Conservation (phyloP, 2,329 filamentous ascomycete genomes). For the Metarhizium humberi region DNA sequence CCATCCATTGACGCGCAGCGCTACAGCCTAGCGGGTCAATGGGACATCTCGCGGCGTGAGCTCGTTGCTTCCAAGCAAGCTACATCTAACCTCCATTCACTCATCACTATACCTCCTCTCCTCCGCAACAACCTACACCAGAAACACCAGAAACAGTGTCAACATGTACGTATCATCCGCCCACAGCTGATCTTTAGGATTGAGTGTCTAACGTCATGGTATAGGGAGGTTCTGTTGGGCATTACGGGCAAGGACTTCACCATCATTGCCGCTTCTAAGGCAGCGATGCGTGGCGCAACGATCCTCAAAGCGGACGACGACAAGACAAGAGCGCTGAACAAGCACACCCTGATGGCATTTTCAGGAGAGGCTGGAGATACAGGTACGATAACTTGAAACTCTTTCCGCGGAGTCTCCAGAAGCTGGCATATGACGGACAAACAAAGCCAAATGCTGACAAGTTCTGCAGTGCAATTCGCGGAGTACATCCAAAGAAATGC, state of each 20-base stretch:
- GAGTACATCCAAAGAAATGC: conserved; percentile 99
- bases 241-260: conserved; percentile 99
- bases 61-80: conserved; percentile 4
- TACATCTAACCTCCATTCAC: neutral
- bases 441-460: conserved; percentile 13
- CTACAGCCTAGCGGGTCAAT: conserved; percentile 24
- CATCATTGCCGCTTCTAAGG: conserved; percentile 94
- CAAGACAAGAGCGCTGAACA: conserved; percentile 89
- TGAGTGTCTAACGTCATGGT: conserved; percentile 1
- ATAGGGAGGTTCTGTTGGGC: conserved; percentile 92
- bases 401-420: neutral
- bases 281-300: conserved; percentile 93
- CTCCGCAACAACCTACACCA: conserved; percentile 5
- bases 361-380: conserved; percentile 95
- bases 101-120: neutral
- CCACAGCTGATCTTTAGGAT: neutral
- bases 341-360: conserved; percentile 90
- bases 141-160: neutral
- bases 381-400: conserved; percentile 39
- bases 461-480: conserved; percentile 81
- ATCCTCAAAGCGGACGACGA: conserved; percentile 93
- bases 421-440: neutral
- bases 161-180: conserved; percentile 5
- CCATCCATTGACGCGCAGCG: conserved; percentile 25
- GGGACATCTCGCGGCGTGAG: conserved; percentile 2